Evolutionary conservation across 495 filamentous ascomycete genomes (phyloP).

Genomic region (Daldinia bambusicola): DNA sequence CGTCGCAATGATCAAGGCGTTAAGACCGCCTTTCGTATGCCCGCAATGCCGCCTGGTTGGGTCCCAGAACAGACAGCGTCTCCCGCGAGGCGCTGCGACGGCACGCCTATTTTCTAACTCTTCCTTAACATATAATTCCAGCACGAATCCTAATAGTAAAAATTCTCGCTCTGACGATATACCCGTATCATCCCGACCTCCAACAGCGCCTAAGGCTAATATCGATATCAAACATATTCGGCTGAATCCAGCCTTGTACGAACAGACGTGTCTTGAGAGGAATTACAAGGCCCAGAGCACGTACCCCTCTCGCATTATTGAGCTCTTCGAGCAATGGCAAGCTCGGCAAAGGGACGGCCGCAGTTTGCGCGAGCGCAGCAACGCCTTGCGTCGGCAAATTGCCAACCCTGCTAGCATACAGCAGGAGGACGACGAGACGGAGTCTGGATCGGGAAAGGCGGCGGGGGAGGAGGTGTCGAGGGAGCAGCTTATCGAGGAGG

Average conservation of each 20-base stretch:
- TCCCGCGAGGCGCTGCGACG: constrained; percentile 11
- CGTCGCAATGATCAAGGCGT: constrained; percentile 35
- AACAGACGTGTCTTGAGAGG: constrained; percentile 81
- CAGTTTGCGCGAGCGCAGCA: constrained; percentile 66
- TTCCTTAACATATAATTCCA: constrained; percentile 20
- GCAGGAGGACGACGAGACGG: constrained; percentile 50
- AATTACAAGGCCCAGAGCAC: constrained; percentile 78
- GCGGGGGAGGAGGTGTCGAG: constrained; percentile 45
- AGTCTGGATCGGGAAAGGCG: constrained; percentile 8
- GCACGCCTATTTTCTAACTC: constrained; percentile 37
- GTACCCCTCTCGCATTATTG: constrained; percentile 74
- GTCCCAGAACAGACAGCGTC: constrained; percentile 13
- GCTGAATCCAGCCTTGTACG: constrained; percentile 78
- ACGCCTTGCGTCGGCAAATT: constrained; percentile 62
- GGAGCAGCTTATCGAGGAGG: constrained; percentile 69
- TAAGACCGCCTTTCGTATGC: constrained; percentile 33
- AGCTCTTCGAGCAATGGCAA: constrained; percentile 74
- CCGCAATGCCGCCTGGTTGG: constrained; percentile 41
- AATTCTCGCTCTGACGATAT: constrained; percentile 5
- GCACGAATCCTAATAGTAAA: constrained; percentile 2
- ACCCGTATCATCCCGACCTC: constrained; percentile 55
- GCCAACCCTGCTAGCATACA: constrained; percentile 55
- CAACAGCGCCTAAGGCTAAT: constrained; percentile 81
- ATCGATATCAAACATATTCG: constrained; percentile 92
- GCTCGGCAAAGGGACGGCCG: constrained; percentile 64